These are phyloP conservation scores for Naganishia kalamii DNA, from an alignment of 768 basidiomycete genomes.

Conservation along the genomic window DNA sequence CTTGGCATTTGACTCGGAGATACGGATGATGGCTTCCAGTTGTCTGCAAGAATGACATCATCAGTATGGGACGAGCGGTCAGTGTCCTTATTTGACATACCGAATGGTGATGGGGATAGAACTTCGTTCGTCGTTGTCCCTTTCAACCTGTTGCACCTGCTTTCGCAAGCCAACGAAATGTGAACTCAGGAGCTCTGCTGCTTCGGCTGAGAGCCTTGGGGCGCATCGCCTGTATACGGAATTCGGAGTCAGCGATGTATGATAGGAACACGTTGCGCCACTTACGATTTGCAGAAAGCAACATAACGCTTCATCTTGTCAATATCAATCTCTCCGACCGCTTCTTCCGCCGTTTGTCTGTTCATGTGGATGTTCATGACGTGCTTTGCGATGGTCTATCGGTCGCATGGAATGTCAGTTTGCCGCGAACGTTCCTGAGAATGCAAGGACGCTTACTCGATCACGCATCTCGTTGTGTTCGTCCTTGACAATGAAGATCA, in stretches of 20 bases:
- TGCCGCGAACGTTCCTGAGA: not conserved
- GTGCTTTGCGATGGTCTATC: conserved; percentile 88
- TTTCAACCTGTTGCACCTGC: conserved; percentile 90
- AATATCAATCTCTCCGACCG: conserved; percentile 80
- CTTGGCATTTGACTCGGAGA: conserved; percentile 94
- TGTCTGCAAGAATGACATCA: conserved; percentile 50
- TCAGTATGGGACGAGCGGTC: not conserved
- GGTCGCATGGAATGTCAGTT: not conserved
- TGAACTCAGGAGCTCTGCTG: conserved; percentile 91
- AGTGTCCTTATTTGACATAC: conserved; percentile 54
- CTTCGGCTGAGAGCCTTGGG: conserved; percentile 83
- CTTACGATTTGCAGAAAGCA: conserved; percentile 94
- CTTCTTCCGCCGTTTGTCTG: conserved; percentile 68
- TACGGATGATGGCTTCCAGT: conserved; percentile 97
- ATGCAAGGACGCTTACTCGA: conserved; percentile 53
- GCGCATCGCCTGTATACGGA: conserved; percentile 95
- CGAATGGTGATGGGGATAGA: conserved; percentile 95
- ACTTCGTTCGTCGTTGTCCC: conserved; percentile 92
- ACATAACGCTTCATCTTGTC: conserved; percentile 99
- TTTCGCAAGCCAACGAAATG: conserved; percentile 90
- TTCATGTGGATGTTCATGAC: conserved; percentile 99
- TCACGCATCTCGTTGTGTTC: conserved; percentile 94
- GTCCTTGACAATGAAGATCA: conserved; percentile 99
- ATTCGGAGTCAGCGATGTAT: too few relatives aligned
- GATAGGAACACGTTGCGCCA: too few relatives aligned